Percentiles rank a stretch among this genome's conserved stretches.
These are phyloP conservation scores for Litsea cubeba DNA, from an alignment of 164 flowering plant genomes.

Conservation along the genomic window DNA sequence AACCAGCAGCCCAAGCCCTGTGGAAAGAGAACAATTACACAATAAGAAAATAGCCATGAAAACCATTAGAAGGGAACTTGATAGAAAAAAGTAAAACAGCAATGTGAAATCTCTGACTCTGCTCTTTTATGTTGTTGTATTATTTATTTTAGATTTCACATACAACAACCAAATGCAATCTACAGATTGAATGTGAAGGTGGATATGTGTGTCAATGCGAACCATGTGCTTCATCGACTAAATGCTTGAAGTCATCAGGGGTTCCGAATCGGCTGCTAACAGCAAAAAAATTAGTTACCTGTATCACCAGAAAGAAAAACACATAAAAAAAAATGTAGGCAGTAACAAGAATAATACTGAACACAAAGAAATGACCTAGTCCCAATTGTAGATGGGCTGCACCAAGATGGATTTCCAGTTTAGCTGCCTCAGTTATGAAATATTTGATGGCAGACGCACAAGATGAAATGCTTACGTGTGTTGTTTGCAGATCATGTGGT, in stretches of 20 bases:
- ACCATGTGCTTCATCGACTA: conserved; percentile 99
- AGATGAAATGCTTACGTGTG: too few species aligned
- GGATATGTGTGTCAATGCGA: conserved; percentile 9
- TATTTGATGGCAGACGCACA: too few species aligned
- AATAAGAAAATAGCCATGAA: not conserved
- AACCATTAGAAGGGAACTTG: not conserved
- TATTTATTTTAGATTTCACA: too few species aligned
- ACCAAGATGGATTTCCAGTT: too few species aligned
- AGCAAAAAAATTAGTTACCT: conserved; percentile 93
- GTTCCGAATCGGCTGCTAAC: conserved; percentile 96
- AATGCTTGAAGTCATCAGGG: conserved; percentile 91
- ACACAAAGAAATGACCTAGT: too few species aligned
- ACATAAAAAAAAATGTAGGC: not conserved
- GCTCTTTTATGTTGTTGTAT: too few species aligned
- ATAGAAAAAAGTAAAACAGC: too few species aligned
- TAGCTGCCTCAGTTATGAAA: too few species aligned
- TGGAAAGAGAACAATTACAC: conserved; percentile 5
- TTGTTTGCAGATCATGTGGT: too few species aligned
- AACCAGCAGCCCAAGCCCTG: conserved; percentile 83
- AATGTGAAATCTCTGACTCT: too few species aligned
- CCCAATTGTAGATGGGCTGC: too few species aligned
- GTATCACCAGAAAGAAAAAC: conserved; percentile 14
- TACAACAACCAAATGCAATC: not conserved
- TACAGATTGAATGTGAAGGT: not conserved
- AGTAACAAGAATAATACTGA: too few species aligned